These are phyloP conservation scores for Arachnopeziza araneosa DNA, from an alignment of 2,329 filamentous ascomycete species.

Conservation along the genomic window DNA sequence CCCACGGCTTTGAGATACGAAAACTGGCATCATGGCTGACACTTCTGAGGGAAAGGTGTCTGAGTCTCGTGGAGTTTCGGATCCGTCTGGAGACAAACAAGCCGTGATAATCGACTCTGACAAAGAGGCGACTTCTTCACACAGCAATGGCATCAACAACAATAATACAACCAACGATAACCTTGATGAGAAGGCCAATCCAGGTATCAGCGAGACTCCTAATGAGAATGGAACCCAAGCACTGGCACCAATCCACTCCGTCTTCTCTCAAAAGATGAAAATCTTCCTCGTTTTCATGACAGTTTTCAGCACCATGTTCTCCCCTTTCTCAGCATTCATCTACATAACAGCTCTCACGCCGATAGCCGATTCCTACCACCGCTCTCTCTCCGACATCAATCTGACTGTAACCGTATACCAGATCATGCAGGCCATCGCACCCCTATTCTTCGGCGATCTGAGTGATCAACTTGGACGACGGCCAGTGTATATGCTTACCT, in stretches of 20 bases:
- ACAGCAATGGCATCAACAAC: no score
- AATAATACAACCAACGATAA: no score
- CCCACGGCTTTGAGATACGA: no score
- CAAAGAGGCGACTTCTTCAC: no score
- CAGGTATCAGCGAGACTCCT: no score
- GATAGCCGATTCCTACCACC: slow-evolving; percentile 11
- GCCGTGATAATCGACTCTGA: no score
- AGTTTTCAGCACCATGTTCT: slow-evolving; percentile 10
- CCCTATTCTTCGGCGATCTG: slow-evolving; percentile 45
- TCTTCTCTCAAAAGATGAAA: neutral
- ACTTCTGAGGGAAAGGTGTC: no score
- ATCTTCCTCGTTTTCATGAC: slow-evolving; percentile 4
- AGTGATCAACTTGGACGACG: slow-evolving; percentile 44
- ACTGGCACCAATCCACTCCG: neutral
- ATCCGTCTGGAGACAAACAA: no score
- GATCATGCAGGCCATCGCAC: slow-evolving; percentile 45
- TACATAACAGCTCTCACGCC: slow-evolving; percentile 16
- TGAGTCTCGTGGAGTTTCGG: no score
- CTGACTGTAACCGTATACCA: slow-evolving; percentile 14
- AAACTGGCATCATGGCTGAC: no score
- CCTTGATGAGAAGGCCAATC: no score
- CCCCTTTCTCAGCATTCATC: slow-evolving; percentile 13
- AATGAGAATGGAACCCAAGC: no score
- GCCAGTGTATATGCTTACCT: slow-evolving; percentile 41
- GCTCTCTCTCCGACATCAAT: slow-evolving; percentile 11